Conservation (phyloP, 805 yeast species). For the Hanseniaspora clermontiae region DNA sequence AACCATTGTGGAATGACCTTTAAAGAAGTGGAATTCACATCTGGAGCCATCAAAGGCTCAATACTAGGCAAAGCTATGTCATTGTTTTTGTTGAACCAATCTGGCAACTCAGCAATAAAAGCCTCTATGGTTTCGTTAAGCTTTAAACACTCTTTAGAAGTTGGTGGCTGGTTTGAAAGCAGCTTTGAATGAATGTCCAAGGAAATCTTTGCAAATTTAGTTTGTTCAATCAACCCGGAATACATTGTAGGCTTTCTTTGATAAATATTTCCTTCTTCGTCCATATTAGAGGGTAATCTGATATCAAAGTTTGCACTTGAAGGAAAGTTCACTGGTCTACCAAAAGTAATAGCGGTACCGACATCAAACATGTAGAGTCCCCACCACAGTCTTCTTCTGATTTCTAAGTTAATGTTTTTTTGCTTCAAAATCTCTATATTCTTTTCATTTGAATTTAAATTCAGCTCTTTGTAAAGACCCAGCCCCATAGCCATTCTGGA, state of each 20-base stretch:
- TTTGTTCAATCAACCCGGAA: slow-evolving; percentile 45
- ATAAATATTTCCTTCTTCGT: slow-evolving; percentile 26
- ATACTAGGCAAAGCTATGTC: not conserved
- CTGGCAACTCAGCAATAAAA: slow-evolving; percentile 35
- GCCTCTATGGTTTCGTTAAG: slow-evolving; percentile 34
- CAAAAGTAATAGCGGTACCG: slow-evolving; percentile 51
- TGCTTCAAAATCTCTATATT: slow-evolving; percentile 14
- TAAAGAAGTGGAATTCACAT: slow-evolving; percentile 9
- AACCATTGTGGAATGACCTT: slow-evolving; percentile 38
- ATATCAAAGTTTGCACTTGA: slow-evolving; percentile 34
- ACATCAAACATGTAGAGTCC: slow-evolving; percentile 51
- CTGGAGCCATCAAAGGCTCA: not conserved
- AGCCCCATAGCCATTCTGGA: slow-evolving; percentile 54
- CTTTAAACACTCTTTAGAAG: slow-evolving; percentile 34
- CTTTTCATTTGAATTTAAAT: slow-evolving; percentile 13
- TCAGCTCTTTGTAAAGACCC: slow-evolving; percentile 47
- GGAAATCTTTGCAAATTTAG: slow-evolving; percentile 38
- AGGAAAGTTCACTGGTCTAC: slow-evolving; percentile 49
- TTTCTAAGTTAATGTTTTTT: slow-evolving; percentile 30
- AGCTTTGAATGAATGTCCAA: slow-evolving; percentile 38
- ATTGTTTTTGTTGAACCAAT: slow-evolving; percentile 35
- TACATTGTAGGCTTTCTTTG: slow-evolving; percentile 38
- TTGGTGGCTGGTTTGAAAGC: slow-evolving; percentile 36
- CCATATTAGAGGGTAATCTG: slow-evolving; percentile 38
- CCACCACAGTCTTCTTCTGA: slow-evolving; percentile 57